A percentile compares a stretch with the other conserved stretches of the same genome.
These are phyloP conservation scores for Geum urbanum DNA, from an alignment of 306 rosid species.

Conservation along the genomic window DNA sequence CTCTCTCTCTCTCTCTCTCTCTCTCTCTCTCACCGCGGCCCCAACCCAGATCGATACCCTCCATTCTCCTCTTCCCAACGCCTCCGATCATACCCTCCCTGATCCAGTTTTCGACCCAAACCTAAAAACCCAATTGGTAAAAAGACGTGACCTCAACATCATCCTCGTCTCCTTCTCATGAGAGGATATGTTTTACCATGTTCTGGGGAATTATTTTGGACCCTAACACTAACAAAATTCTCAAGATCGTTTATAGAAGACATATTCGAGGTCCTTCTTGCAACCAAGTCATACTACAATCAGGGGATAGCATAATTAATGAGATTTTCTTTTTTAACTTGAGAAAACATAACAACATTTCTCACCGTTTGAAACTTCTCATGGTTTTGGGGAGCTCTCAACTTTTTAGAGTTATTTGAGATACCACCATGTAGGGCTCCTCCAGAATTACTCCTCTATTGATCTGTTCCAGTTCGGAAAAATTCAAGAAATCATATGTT, in stretches of 20 bases:
- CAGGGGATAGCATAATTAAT: not conserved
- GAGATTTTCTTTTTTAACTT: slow-evolving; percentile 13
- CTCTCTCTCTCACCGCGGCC: too few relatives aligned
- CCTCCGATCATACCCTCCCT: too few relatives aligned
- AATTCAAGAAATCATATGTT: slow-evolving; percentile 34
- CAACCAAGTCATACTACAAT: slow-evolving; percentile 23
- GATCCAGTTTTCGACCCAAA: too few relatives aligned
- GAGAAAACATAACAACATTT: slow-evolving; percentile 43
- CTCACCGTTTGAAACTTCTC: slow-evolving; percentile 34
- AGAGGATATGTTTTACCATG: slow-evolving; percentile 16
- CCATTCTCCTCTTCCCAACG: too few relatives aligned
- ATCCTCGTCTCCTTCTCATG: too few relatives aligned
- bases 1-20: too few relatives aligned
- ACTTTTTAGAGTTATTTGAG: slow-evolving; percentile 32
- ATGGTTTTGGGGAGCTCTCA: slow-evolving; percentile 68
- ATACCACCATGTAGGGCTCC: slow-evolving; percentile 33
- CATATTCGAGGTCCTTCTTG: slow-evolving; percentile 42
- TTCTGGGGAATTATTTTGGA: slow-evolving; percentile 39
- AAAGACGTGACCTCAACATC: too few relatives aligned
- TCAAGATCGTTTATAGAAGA: slow-evolving; percentile 81
- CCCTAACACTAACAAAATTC: slow-evolving; percentile 61
- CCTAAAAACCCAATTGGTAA: too few relatives aligned
- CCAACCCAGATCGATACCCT: too few relatives aligned
- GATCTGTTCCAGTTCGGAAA: slow-evolving; percentile 46
- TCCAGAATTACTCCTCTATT: slow-evolving; percentile 39